Conservation (phyloP, 1,284 basidiomycete genomes). For the Microbotryum saponariae region DNA sequence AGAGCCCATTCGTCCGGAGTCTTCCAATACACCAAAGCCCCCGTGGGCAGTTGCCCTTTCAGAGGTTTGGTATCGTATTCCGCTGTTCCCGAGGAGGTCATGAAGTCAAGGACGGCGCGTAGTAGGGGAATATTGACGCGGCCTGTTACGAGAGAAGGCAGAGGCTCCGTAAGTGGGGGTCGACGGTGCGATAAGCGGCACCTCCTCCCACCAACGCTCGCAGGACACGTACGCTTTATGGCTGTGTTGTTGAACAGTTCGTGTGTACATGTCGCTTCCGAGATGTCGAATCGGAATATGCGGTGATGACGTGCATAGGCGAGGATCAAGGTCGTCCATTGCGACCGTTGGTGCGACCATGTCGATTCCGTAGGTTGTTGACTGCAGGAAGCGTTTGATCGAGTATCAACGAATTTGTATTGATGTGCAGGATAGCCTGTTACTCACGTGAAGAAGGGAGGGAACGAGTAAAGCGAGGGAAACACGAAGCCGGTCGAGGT, state of each 20-base stretch:
- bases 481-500: constrained; percentile 40
- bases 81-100: constrained; percentile 36
- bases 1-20: constrained; percentile 50
- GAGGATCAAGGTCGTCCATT: constrained; percentile 47
- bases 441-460: constrained; percentile 49
- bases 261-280: constrained; percentile 35
- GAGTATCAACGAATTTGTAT: background rate
- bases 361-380: constrained; percentile 48
- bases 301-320: constrained; percentile 42
- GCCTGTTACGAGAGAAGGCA: background rate
- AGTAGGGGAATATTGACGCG: constrained; percentile 11
- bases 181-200: too few relatives aligned
- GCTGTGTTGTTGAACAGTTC: constrained; percentile 41
- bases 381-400: constrained; percentile 24
- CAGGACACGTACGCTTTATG: constrained; percentile 38
- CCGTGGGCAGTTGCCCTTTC: constrained; percentile 18
- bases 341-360: constrained; percentile 43
- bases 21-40: constrained; percentile 47
- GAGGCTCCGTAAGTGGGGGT: background rate
- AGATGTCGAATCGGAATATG: constrained; percentile 43
- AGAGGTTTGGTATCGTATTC: constrained; percentile 36
- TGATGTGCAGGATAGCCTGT: background rate
- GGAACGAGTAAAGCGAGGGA: constrained; percentile 49
- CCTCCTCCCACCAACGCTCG: too few relatives aligned
- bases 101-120: constrained; percentile 3